Evolutionary conservation across 2,329 filamentous ascomycete species (phyloP), one percentile per base, ranked within the genome.

Genomic region (Dactylellina leptospora): DNA sequence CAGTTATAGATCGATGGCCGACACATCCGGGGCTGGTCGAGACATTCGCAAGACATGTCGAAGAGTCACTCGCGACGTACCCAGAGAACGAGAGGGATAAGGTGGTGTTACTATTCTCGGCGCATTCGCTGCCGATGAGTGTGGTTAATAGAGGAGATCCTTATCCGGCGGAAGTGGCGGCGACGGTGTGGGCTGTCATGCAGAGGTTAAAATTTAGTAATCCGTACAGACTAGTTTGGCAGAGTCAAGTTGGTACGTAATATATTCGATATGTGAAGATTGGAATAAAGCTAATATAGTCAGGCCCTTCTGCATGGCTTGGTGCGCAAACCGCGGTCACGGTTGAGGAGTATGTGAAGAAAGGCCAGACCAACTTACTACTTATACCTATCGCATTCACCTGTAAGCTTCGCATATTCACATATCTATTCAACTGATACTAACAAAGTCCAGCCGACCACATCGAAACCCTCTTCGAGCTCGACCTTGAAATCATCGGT

Each of bases 131-230:
- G 76, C 95, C 95, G 36, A 99, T 99, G 95, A 90, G 89, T 59
- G 95, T 99, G 6, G 93, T 99, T 59, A 99, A 99, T 82, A 86
- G 93, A 84, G 88, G 95, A 73, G 95, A 99, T 77, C 90, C 95
- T 0, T 99, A 99, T 79, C 93, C 95, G 0, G 89, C 91, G 28
- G 95, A 99, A 80, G 95, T 99, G 4, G 93, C 91, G 4, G 95
- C 95, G 8, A 99, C 95, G 0, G 95, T 97, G 6, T 89, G 96
- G 78, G 93, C 93, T 1, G 93, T 99, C n/a, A 97, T 97, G 90
- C 87, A 96, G 79, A 86, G 91, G 51, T 84, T 99, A 11, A 89
- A 88, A 28, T 92, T 95, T 81, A 89, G 87, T 73, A 95, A 99
- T 81, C 91, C 90, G 4, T 97, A 97, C 81, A 88, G 95, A 60